A percentile compares a stretch with the other conserved stretches of the same genome.
phyloP scores from a whole-genome alignment of 306 rosid genomes.

The Castanopsis chinensis region DNA sequence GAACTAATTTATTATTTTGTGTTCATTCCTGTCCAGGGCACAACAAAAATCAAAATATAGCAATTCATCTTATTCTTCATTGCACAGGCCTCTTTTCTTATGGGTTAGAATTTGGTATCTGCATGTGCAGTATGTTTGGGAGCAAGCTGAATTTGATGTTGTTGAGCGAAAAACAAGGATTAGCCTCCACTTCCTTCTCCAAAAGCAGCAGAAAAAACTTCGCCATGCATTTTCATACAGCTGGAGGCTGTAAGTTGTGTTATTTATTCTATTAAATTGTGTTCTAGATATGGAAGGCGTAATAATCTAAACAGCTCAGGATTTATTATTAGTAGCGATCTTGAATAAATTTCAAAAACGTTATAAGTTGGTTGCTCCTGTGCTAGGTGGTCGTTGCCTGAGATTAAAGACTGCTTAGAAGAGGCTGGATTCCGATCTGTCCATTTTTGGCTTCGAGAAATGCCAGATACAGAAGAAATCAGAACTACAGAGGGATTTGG shows the following conservation, averaged over 20 bases:
- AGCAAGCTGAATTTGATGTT: constrained; percentile 89
- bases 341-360: constrained; percentile 17
- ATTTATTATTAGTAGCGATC: not conserved
- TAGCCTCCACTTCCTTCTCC: constrained; percentile 79
- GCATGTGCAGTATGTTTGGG: constrained; percentile 83
- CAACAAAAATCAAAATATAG: not conserved
- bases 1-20: not conserved
- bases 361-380: constrained; percentile 16
- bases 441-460: constrained; percentile 80
- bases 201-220: constrained; percentile 69
- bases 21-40: not conserved
- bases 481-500: constrained; percentile 67
- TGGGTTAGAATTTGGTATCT: constrained; percentile 17
- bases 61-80: not conserved
- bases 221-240: constrained; percentile 85
- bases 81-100: not conserved
- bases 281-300: not conserved
- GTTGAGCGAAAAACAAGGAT: constrained; percentile 84
- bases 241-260: constrained; percentile 83
- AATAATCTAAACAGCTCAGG: not conserved
- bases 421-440: constrained; percentile 81
- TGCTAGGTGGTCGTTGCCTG: constrained; percentile 91
- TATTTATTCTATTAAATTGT: not conserved
- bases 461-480: constrained; percentile 66
- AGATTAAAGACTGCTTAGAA: constrained; percentile 86